Base-by-base conservation (phyloP, 75 land plant species). In the Picea sitchensis region DNA sequence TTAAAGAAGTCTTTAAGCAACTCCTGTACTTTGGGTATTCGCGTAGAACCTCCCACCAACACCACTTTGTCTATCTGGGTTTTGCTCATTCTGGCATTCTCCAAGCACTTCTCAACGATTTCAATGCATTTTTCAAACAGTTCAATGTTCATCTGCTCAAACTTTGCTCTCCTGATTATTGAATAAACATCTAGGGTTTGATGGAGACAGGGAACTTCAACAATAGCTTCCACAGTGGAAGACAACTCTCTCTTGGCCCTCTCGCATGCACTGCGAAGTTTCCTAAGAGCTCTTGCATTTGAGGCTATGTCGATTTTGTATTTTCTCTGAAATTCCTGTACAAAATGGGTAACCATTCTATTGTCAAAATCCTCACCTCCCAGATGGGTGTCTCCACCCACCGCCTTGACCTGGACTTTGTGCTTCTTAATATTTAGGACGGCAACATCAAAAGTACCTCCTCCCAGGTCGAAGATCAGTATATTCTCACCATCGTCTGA, bases 91-190 rank as follows among this genome's bases (percentile, higher is more conserved):
- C 84, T 17, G 26, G 80, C 31, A 71, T 80, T 78, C 47, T 36
- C 41, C 75, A 82, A 58, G 57, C 82, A 82, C 76, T 79, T 72
- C 82, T 79, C 76, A 5, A 79, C 63, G 18, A 34, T 17, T 3
- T 80, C 77, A 77, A 81, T 83, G 56, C 84, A 80, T 67, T 83
- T 83, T 65, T 64, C 54, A 67, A 82, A 82, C 69, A 82, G 20
- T 21, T 65, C 83, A 82, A 65, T 82, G 58, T 82, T 82, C 76
- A 82, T 51, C 57, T 82, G 71, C 81, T 78, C 83, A 67, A 82
- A 82, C 20, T 60, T 81, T 5, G 84, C 84, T 58, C 82, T 80
- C 20, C 80, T 81, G 79, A 81, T 75, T 34, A 61, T 81, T 17
- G 79, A 75, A 60, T 58, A 14, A 32, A 81, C 57, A 38, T 81